A percentile compares a stretch with the other conserved stretches of the same genome.
These are phyloP conservation scores for Fusarium sp. DNA, from an alignment of 2,329 filamentous ascomycete species.

Conservation along the genomic window DNA sequence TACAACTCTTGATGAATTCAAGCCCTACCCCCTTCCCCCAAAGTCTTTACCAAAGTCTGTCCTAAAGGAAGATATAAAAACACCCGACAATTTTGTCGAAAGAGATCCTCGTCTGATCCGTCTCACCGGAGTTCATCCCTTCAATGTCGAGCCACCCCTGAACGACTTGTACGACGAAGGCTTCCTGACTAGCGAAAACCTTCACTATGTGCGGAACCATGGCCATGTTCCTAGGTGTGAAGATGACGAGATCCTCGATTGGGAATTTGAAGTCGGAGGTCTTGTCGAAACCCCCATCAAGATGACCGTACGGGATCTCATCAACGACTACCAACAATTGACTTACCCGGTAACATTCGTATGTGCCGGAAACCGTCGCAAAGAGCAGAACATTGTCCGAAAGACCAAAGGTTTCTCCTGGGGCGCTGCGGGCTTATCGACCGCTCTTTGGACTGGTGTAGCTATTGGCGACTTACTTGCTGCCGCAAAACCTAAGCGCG, in stretches of 20 bases:
- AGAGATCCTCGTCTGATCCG: constrained; percentile 85
- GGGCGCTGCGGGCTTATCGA: constrained; percentile 88
- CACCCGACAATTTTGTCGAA: constrained; percentile 83
- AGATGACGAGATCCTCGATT: constrained; percentile 78
- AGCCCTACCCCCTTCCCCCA: constrained; percentile 74
- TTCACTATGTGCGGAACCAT: constrained; percentile 95
- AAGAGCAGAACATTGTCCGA: constrained; percentile 90
- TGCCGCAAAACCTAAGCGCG: constrained; percentile 73
- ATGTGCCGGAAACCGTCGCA: constrained; percentile 90
- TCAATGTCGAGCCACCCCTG: constrained; percentile 89
- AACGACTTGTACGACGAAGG: constrained; percentile 81
- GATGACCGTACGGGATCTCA: constrained; percentile 77
- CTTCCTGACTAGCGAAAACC: constrained; percentile 85
- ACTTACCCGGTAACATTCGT: constrained; percentile 90
- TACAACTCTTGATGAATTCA: constrained; percentile 23
- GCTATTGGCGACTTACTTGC: constrained; percentile 77
- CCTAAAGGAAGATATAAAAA: constrained; percentile 80
- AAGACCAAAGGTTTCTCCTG: constrained; percentile 96
- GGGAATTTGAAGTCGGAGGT: constrained; percentile 87
- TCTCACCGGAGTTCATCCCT: constrained; percentile 88
- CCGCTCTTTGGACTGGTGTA: constrained; percentile 87
- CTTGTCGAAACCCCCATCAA: constrained; percentile 81
- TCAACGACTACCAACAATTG: constrained; percentile 80
- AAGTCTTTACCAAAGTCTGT: constrained; percentile 69
- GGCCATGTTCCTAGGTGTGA: constrained; percentile 81